Base-by-base conservation (phyloP, 176 grass and related monocot genomes). In the Lolium perenne region DNA sequence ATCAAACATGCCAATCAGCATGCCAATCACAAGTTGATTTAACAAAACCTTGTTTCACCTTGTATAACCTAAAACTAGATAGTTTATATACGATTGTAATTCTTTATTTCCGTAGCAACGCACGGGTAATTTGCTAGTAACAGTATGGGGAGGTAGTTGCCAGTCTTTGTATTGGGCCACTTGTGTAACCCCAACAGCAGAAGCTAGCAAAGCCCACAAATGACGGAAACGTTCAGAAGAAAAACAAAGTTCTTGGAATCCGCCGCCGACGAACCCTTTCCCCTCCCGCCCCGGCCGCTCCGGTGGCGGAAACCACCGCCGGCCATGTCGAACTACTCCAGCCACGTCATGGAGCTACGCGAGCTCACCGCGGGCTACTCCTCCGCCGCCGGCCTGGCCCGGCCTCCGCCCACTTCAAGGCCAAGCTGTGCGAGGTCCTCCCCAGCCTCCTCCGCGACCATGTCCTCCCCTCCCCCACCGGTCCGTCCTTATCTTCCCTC, bases 391-490 rank as follows among this genome's bases (percentile, higher is more conserved):
- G 29, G 62, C 10, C 57, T n/a, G n/a, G n/a, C n/a, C n/a, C 70
- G 14, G 76, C 74, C 13, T 90, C 84, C 49, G 60, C 86, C 22
- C 86, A 87, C 56, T 65, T 95, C 80, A 93, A 92, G 91, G 87
- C 70, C 74, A 87, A 94, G 80, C 94, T 95, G 86, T 90, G 93
- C 48, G 79, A 85, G 47, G 93, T 95, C 66, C 88, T 98, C 50
- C 88, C 90, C 76, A 94, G 91, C 78, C 96, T 98, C 81, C 91
- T 98, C 78, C 95, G 92, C 61, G 86, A 89, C 78, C 89, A 95
- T 40, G 93, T 95, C 66, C 50, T 88, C 72, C 93, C 93, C 41
- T 83, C 87, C 40, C 75, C 88, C 38, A 86, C 82, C 68, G 93
- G 95, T 98, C 26, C 16, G 21, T 48, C 47, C 72, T 6, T 3